Base-by-base conservation (phyloP, 352 stramenopile species). In the Pythium dissimile region DNA sequence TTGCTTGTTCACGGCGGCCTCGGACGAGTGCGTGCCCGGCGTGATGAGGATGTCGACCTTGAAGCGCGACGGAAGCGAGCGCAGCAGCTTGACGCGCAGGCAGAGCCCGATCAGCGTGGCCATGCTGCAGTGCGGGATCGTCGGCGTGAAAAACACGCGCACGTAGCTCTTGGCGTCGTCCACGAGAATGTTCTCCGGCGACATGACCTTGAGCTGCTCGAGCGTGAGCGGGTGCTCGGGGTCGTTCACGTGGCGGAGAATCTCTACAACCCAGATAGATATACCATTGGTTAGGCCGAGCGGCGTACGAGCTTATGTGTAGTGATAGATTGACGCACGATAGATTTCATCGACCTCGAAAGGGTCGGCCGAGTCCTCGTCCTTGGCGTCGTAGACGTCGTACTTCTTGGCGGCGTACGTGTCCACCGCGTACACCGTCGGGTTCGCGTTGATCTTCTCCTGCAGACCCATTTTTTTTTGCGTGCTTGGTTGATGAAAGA, bases 41-140 rank as follows among this genome's bases (percentile, higher is more conserved):
- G 95, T 95, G 51, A 99, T 98, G 42, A 85, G 70, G 16, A 99
- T 97, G 52, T 88, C 74, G 23, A 98, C 84, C 65, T 98, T 98
- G 74, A 98, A 98, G 46, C 92, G 80, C 62, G 82, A 59, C 5
- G 92, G 90, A 51, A 98, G 73, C 39, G 94, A 98, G 23, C 95
- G 86, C 53, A 97, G 62, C 30, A 99, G 74, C 77, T 99, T 99
- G n/a, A 98, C 95, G 46, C 88, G 80, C 21, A 99, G 66, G 55
- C 90, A 98, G 12, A 99, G 67, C 5, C 96, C 96, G 64, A 99
- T 99, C 18, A 98, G 74, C 41, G 96, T 99, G 12, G 95, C 95
- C 96, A 99, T 99, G 62, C 83, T 92, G 84, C 96, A 99, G 79
- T 99, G 96, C 43, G 95, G 96, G 58, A 99, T 98, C 23, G 96